phyloP scores from a whole-genome alignment of 768 basidiomycete genomes.

The Podaxis carcinomalis region DNA sequence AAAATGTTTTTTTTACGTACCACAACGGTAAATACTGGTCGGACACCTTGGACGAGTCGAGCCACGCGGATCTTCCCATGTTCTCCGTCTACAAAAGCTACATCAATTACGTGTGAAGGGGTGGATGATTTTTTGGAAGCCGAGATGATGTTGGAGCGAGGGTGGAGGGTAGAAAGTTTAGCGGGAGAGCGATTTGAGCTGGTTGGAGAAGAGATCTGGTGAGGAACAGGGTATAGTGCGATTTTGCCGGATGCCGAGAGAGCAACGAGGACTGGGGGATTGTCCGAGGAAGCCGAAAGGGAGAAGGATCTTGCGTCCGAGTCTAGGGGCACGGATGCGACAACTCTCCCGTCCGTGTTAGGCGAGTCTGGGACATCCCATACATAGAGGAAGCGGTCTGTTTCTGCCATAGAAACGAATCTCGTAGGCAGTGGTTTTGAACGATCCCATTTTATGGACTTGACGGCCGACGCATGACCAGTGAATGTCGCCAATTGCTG shows the following conservation, averaged over 20 bases:
- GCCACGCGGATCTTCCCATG: conserved; percentile 46
- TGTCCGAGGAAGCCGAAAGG: conserved; percentile 25
- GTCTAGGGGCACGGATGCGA: conserved; percentile 60
- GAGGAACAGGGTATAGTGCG: conserved; percentile 50
- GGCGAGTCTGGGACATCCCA: conserved; percentile 49
- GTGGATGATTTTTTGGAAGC: conserved; percentile 33
- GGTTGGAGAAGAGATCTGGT: conserved; percentile 34
- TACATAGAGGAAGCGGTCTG: conserved; percentile 57
- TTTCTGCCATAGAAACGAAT: conserved; percentile 59
- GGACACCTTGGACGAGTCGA: conserved; percentile 49
- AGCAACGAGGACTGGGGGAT: conserved; percentile 42
- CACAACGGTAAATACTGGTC: conserved; percentile 50
- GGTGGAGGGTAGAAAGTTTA: conserved; percentile 45
- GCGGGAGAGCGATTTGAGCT: conserved; percentile 37
- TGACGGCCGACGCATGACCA: conserved; percentile 60
- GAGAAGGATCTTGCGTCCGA: conserved; percentile 51
- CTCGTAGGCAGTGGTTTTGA: conserved; percentile 34
- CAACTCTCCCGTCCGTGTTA: conserved; percentile 43
- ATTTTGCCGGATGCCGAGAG: conserved; percentile 59
- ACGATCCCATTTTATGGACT: conserved; percentile 46
- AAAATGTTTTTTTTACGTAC: conserved; percentile 34
- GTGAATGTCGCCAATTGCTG: conserved; percentile 49
- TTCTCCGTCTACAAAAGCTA: conserved; percentile 38
- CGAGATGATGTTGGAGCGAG: conserved; percentile 45
- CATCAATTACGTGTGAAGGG: conserved; percentile 37